Conservation (phyloP, 129 eudicot species). For the Oenanthe sinensis region DNA sequence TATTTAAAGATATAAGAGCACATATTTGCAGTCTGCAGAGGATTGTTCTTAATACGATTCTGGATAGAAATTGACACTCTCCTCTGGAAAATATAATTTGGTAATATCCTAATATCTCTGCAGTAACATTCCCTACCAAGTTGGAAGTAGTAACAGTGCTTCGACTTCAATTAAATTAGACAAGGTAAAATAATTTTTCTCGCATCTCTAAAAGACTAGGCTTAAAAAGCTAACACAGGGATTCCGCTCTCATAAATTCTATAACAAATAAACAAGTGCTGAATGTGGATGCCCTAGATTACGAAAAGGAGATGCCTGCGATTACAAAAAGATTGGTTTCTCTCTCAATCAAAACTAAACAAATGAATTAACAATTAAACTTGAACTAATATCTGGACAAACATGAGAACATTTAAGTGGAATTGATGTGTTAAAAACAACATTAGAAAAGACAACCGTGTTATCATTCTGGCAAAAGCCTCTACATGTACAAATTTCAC, state of each 20-base stretch:
- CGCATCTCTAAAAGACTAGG: neutral
- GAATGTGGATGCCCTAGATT: neutral
- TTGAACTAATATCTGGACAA: neutral
- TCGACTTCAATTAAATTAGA: no score
- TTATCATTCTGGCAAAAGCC: neutral
- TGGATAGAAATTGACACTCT: no score
- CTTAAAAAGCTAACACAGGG: neutral
- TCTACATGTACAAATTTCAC: constrained; percentile 2
- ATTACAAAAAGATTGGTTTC: neutral
- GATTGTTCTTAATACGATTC: no score
- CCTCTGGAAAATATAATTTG: no score
- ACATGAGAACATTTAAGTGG: neutral
- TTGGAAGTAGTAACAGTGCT: no score
- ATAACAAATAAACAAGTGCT: neutral
- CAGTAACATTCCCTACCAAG: no score
- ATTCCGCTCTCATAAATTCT: neutral
- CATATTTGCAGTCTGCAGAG: no score
- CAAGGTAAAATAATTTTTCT: no score
- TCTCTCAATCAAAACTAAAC: neutral
- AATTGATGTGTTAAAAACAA: neutral
- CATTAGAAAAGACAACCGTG: neutral
- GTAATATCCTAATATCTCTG: no score
- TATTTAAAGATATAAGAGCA: no score
- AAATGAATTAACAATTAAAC: neutral
- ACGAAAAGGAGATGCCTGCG: neutral